Evolutionary conservation across 2,329 filamentous ascomycete genomes (phyloP), one percentile per base, ranked within the genome.

Genomic region (Ilyonectria destructans): DNA sequence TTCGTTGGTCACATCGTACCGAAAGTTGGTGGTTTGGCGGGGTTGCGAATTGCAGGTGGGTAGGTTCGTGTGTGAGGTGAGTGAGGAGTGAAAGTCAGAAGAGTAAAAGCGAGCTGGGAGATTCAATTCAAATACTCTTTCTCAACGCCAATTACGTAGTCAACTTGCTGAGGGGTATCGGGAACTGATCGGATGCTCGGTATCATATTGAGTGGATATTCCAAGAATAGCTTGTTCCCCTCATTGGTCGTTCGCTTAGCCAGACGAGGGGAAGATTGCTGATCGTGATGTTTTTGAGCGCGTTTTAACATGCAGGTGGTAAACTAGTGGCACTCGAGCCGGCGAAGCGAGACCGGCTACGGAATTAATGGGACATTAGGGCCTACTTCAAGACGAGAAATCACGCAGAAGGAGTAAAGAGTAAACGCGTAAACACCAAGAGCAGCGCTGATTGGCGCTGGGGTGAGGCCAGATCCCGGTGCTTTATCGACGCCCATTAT

Each of bases 1-100:
- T 63, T 46, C 58, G 62, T 54, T 76, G 68, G n/a, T 63, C 75
- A 76, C 73, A 75, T 76, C 74, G 74, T 76, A 76, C 74, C 74
- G 48, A 68, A 65, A 68, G 55, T 40, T 68, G 13, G 35, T 55
- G 29, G n/a, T 52, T 19, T 52, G 54, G 49, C 2, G 48, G 5
- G 15, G 33, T 31, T 60, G 51, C 7, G 35, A 15, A 13, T 19
- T 6, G 13, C 15, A 56, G 26, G 10, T 7, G 31, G 21, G 48
- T 37, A 7, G 6, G 15, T 35, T 3, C 13, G 13, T 10, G 21
- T 26, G 40, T 45, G 31, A 43, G 13, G 37, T 6, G 8, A n/a
- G 48, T 57, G 33, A 52, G 8, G 49, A 31, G 7, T n/a, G 21
- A 40, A 33, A 51, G 49, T 23, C 31, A 19, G 13, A 48, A n/a